Evolutionary conservation across 768 basidiomycete species (phyloP).

Genomic region (Sarcodon aspratus): DNA sequence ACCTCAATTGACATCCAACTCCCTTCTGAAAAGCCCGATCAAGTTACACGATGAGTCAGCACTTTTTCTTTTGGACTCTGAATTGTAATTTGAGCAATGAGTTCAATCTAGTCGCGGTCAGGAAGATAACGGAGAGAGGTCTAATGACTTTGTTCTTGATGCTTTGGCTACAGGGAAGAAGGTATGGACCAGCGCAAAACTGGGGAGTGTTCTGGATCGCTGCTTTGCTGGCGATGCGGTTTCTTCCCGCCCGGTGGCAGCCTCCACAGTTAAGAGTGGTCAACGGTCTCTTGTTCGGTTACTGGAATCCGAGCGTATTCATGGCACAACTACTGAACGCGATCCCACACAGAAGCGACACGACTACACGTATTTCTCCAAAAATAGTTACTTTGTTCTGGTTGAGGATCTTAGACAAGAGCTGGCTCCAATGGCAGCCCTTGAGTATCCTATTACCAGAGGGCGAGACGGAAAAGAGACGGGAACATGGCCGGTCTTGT

Average conservation of each 20-base stretch:
- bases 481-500: conserved; percentile 73
- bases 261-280: conserved; percentile 17
- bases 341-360: conserved; percentile 83
- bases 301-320: conserved; percentile 71
- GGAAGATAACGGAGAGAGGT: conserved; percentile 11
- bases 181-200: conserved; percentile 71
- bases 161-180: conserved; percentile 69
- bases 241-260: conserved; percentile 17
- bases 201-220: conserved; percentile 61
- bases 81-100: neutral
- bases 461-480: conserved; percentile 39
- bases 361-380: conserved; percentile 80
- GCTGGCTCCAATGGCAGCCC: conserved; percentile 71
- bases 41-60: conserved; percentile 48
- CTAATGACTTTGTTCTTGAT: conserved; percentile 47
- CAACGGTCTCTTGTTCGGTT: conserved; percentile 45
- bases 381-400: conserved; percentile 67
- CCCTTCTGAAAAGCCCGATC: conserved; percentile 50
- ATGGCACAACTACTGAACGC: conserved; percentile 80
- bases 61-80: neutral
- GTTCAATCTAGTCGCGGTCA: neutral
- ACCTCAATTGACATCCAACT: conserved; percentile 18
- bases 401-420: conserved; percentile 86
- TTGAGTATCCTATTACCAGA: conserved; percentile 62
- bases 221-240: conserved; percentile 31